A percentile compares a stretch with the other conserved stretches of the same genome.
Evolutionary conservation across 768 basidiomycete genomes (phyloP).

Genomic region (Mycena vitilis): DNA sequence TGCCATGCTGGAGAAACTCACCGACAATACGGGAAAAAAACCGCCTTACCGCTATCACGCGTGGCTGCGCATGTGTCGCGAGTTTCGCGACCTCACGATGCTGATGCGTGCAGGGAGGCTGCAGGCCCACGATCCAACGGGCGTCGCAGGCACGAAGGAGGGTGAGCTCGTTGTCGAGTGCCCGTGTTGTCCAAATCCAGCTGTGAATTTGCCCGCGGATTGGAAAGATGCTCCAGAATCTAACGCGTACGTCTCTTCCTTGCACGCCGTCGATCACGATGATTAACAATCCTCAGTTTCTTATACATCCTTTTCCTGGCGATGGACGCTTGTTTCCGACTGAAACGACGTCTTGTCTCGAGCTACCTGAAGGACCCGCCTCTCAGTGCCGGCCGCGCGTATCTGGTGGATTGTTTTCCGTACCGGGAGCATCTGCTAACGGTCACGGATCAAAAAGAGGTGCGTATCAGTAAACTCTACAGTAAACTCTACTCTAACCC

Average conservation of each 20-base stretch:
- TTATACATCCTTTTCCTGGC: background rate
- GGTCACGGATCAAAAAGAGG: constrained; percentile 26
- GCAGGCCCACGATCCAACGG: background rate
- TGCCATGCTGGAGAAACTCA: background rate
- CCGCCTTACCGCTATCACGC: background rate
- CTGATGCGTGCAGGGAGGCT: background rate
- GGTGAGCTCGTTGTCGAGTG: constrained; percentile 41
- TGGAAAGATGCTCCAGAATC: constrained; percentile 34
- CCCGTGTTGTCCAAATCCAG: constrained; percentile 44
- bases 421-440: constrained; percentile 8
- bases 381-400: background rate
- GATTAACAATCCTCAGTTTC: background rate
- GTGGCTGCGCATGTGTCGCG: background rate
- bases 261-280: too few species aligned
- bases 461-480: too few species aligned
- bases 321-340: constrained; percentile 10
- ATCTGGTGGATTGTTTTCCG: background rate
- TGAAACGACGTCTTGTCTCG: constrained; percentile 5
- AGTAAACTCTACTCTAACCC: too few species aligned
- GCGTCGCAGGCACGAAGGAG: constrained; percentile 11
- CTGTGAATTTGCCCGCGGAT: constrained; percentile 39
- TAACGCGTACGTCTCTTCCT: background rate
- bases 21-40: background rate
- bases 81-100: background rate
- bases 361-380: constrained; percentile 1